Percentiles rank a stretch among this genome's conserved stretches.
Evolutionary conservation across 139 green algal species (phyloP).

Genomic region (Chlamydomonas schloesseri): DNA sequence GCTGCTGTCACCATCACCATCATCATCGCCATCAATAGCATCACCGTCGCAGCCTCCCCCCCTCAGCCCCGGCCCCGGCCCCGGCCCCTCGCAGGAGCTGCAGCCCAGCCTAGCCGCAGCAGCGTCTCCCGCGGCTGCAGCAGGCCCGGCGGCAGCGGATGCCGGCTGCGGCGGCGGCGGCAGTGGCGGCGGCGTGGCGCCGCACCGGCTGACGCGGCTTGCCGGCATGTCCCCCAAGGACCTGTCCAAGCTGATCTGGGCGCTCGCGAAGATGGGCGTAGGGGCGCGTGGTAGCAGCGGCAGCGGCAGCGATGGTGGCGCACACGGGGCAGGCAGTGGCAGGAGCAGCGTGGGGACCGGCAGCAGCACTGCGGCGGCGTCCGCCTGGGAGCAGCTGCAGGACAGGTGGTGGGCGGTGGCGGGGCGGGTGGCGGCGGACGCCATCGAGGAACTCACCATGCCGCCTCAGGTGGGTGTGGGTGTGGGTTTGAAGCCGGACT

Average conservation of each 20-base stretch:
- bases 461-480: background rate
- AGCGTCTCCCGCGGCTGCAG: too few species aligned
- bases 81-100: background rate
- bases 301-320: too few species aligned
- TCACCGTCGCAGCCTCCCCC: too few species aligned
- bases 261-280: slow-evolving; percentile 5
- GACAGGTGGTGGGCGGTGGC: background rate
- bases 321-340: background rate
- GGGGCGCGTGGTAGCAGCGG: background rate
- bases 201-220: background rate
- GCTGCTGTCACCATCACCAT: background rate
- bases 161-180: too few species aligned
- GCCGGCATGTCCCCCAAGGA: background rate
- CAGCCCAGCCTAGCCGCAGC: too few species aligned
- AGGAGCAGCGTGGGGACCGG: too few species aligned
- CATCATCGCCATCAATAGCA: too few species aligned
- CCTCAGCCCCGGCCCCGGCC: too few species aligned
- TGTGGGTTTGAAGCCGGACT: background rate
- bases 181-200: too few species aligned
- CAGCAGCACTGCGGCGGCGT: too few species aligned
- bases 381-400: background rate
- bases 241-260: slow-evolving; percentile 17
- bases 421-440: background rate
- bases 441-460: background rate
- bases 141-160: background rate